Evolutionary conservation across 2,329 filamentous ascomycete species (phyloP).

Genomic region (Calonectria pseudoturangicola): DNA sequence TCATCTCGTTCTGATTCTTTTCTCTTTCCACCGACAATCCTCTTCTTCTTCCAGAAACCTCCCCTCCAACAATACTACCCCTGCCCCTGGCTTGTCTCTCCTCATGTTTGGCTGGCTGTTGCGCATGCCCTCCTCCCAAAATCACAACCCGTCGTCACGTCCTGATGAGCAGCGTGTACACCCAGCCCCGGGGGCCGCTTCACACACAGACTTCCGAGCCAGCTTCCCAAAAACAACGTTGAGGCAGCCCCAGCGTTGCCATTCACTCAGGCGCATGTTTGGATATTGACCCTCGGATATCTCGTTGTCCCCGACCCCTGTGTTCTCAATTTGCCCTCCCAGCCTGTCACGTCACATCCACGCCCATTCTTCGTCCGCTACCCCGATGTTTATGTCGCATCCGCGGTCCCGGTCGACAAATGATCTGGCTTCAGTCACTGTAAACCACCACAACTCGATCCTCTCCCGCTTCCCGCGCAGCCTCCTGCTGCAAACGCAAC

Average conservation of each 20-base stretch:
- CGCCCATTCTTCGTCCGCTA: conserved; percentile 11
- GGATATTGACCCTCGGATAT: conserved; percentile 7
- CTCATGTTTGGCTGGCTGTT: background rate
- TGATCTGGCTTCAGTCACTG: conserved; percentile 16
- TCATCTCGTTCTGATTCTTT: conserved; percentile 1
- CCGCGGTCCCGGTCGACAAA: conserved; percentile 29
- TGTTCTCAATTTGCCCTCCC: conserved; percentile 10
- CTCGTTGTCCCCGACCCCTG: conserved; percentile 1
- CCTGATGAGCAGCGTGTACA: background rate
- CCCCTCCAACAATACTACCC: background rate
- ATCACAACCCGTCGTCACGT: background rate
- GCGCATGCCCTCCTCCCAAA: background rate
- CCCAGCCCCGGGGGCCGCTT: background rate
- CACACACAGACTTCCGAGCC: conserved; percentile 1
- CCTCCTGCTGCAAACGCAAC: conserved; percentile 8
- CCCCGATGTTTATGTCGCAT: conserved; percentile 38
- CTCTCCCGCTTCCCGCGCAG: background rate
- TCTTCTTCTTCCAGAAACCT: conserved; percentile 23
- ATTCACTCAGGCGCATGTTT: background rate
- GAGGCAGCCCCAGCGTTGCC: background rate
- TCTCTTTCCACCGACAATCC: background rate
- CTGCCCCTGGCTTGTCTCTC: conserved; percentile 14
- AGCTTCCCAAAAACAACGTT: conserved; percentile 7
- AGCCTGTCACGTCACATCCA: conserved; percentile 33
- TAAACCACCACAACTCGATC: conserved; percentile 22